Evolutionary conservation across 805 yeast genomes (phyloP).

Genomic region (Candida qinlingensis): DNA sequence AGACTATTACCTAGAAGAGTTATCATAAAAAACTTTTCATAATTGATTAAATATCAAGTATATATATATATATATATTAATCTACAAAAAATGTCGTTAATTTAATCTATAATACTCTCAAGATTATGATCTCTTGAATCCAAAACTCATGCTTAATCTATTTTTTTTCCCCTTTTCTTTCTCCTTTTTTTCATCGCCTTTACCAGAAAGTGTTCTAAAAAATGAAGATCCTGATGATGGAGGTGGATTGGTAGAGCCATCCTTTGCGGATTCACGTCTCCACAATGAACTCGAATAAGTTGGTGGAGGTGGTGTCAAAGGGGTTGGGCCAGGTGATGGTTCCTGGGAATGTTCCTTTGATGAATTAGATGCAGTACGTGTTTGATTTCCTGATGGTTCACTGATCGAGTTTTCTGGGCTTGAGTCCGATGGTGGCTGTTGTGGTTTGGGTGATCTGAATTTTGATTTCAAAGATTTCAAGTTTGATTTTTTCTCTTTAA

Average conservation of each 20-base stretch:
- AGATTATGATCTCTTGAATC: constrained; percentile 8
- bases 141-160: constrained; percentile 23
- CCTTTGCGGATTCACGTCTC: constrained; percentile 13
- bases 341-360: not conserved
- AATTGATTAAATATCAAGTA: too few species aligned
- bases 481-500: not conserved
- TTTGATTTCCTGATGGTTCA: not conserved
- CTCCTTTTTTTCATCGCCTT: not conserved
- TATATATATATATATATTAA: too few species aligned
- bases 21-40: not conserved
- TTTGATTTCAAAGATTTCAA: constrained; percentile 1
- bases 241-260: not conserved
- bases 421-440: not conserved
- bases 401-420: not conserved
- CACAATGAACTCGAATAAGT: constrained; percentile 12
- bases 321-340: not conserved
- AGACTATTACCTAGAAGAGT: not conserved
- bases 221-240: not conserved
- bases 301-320: constrained; percentile 4
- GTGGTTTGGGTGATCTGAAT: not conserved
- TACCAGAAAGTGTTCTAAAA: not conserved
- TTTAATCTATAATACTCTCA: not conserved
- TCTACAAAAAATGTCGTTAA: not conserved
- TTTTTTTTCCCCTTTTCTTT: constrained; percentile 13
- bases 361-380: not conserved